Evolutionary conservation across 2,329 filamentous ascomycete species (phyloP).

Genomic region (Iodosphaeria phyllophila): DNA sequence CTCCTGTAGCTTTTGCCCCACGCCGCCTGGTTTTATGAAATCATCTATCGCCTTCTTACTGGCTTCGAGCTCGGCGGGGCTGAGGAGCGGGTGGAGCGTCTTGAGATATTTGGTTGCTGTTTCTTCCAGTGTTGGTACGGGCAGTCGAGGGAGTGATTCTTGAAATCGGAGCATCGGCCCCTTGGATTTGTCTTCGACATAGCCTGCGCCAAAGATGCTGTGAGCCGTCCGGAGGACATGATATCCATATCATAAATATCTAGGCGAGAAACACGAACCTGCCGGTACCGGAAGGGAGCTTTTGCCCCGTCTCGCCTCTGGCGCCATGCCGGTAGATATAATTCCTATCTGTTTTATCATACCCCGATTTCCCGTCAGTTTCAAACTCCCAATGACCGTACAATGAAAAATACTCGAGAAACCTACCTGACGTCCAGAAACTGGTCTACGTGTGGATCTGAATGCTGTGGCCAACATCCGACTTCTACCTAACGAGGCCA

Average conservation of each 20-base stretch:
- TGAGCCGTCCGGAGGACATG: no score
- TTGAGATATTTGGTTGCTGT: slow-evolving; percentile 67
- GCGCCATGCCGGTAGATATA: slow-evolving; percentile 36
- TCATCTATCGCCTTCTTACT: slow-evolving; percentile 74
- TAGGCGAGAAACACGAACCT: background rate
- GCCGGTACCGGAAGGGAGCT: slow-evolving; percentile 36
- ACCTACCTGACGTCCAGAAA: slow-evolving; percentile 8
- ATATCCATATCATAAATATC: background rate
- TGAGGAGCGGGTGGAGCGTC: slow-evolving; percentile 57
- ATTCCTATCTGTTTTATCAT: no score
- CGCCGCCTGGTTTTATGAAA: slow-evolving; percentile 73
- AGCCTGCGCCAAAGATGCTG: slow-evolving; percentile 30
- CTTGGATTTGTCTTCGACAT: slow-evolving; percentile 63
- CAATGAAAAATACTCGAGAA: no score
- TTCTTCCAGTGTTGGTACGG: slow-evolving; percentile 68
- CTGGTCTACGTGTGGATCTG: slow-evolving; percentile 10
- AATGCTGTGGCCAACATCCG: slow-evolving; percentile 15
- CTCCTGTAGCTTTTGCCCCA: slow-evolving; percentile 71
- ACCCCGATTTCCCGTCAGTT: slow-evolving; percentile 5
- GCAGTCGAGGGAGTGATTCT: slow-evolving; percentile 63
- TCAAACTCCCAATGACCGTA: no score
- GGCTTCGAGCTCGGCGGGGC: slow-evolving; percentile 44
- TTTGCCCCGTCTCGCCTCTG: slow-evolving; percentile 31
- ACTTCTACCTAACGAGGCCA: slow-evolving; percentile 14
- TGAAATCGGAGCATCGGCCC: slow-evolving; percentile 71